phyloP scores from a whole-genome alignment of 768 basidiomycete genomes.

The Exidia glandulosa region DNA sequence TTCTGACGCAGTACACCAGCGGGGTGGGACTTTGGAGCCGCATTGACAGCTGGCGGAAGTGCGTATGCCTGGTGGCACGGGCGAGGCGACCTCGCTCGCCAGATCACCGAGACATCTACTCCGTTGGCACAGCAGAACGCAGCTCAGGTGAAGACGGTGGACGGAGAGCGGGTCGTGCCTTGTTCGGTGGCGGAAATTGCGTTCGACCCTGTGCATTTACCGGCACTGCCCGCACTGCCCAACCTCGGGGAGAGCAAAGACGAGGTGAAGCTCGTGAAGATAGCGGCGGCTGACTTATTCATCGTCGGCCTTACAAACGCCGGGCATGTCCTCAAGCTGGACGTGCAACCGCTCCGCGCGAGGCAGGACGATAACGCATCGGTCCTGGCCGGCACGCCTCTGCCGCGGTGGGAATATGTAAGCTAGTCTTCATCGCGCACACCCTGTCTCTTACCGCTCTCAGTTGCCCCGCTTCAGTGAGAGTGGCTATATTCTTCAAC shows the following conservation, averaged over 20 bases:
- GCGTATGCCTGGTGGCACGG: slow-evolving; percentile 71
- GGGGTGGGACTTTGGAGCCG: slow-evolving; percentile 71
- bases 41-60: slow-evolving; percentile 60
- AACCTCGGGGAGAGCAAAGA: slow-evolving; percentile 25
- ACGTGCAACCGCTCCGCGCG: slow-evolving; percentile 14
- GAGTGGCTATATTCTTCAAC: slow-evolving; percentile 31
- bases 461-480: slow-evolving; percentile 73
- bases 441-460: background rate
- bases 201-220: slow-evolving; percentile 45
- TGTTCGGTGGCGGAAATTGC: slow-evolving; percentile 52
- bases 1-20: background rate
- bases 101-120: slow-evolving; percentile 27
- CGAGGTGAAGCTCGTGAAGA: slow-evolving; percentile 47
- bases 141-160: slow-evolving; percentile 15
- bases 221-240: slow-evolving; percentile 51
- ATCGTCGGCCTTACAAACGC: slow-evolving; percentile 71
- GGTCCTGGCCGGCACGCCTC: slow-evolving; percentile 9
- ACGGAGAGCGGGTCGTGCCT: slow-evolving; percentile 34
- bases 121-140: slow-evolving; percentile 34
- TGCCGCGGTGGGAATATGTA: slow-evolving; percentile 63
- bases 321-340: slow-evolving; percentile 65
- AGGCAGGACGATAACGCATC: slow-evolving; percentile 28
- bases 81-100: slow-evolving; percentile 28
- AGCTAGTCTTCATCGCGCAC: background rate
- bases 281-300: slow-evolving; percentile 66